Evolutionary conservation across 345 rosid genomes (phyloP).

Genomic region (Schrenkiella parvula): DNA sequence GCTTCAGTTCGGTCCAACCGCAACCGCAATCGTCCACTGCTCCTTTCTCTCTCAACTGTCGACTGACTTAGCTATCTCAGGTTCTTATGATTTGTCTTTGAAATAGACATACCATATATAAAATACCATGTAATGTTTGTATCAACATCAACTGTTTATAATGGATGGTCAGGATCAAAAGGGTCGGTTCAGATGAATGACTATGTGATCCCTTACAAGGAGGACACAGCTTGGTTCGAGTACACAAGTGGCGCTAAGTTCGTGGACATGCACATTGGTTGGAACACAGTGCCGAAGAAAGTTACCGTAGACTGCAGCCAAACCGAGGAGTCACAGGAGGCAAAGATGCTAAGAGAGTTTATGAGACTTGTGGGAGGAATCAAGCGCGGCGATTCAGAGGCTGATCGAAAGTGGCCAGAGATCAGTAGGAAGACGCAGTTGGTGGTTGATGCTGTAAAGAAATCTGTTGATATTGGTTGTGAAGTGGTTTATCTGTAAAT

Average conservation of each 20-base stretch:
- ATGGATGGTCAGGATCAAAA: constrained; percentile 35
- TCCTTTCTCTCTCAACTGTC: constrained; percentile 52
- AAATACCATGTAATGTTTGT: neutral
- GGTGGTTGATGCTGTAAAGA: constrained; percentile 54
- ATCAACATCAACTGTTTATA: neutral
- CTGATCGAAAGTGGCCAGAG: constrained; percentile 51
- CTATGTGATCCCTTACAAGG: constrained; percentile 52
- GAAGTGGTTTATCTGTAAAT: constrained; percentile 40
- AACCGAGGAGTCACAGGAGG: constrained; percentile 53
- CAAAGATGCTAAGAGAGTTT: constrained; percentile 52
- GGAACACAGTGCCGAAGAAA: constrained; percentile 54
- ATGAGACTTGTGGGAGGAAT: constrained; percentile 40
- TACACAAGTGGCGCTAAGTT: constrained; percentile 49
- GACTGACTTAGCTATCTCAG: constrained; percentile 44
- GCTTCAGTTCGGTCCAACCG: constrained; percentile 39
- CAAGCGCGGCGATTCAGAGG: constrained; percentile 12
- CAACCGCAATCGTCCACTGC: constrained; percentile 46
- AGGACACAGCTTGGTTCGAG: constrained; percentile 45
- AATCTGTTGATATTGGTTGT: constrained; percentile 56
- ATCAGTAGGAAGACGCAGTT: constrained; percentile 62
- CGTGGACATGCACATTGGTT: constrained; percentile 53
- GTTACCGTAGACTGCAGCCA: constrained; percentile 28
- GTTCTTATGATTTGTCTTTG: constrained; percentile 16
- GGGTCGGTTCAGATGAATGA: constrained; percentile 54
- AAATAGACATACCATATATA: neutral